A percentile compares a stretch with the other conserved stretches of the same genome.
These are phyloP conservation scores for Heracleum sosnowskyi DNA, from an alignment of 129 eudicot species.

Conservation along the genomic window DNA sequence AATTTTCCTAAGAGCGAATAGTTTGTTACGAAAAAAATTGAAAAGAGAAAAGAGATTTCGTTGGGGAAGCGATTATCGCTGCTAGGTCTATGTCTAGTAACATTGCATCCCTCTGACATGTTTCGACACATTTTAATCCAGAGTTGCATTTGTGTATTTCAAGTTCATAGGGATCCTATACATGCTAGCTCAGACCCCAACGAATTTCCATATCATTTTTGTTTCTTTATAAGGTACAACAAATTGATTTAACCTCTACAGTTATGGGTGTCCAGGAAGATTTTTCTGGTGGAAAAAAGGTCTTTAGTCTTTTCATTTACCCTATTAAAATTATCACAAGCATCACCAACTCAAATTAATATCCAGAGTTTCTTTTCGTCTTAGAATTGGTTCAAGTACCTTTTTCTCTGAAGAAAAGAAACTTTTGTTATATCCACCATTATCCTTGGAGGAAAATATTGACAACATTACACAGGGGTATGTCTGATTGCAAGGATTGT, in stretches of 20 bases:
- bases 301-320: not conserved
- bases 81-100: not conserved
- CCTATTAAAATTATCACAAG: not conserved
- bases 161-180: not conserved
- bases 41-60: not conserved
- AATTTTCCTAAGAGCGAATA: not conserved
- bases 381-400: not conserved
- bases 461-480: not conserved
- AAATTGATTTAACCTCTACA: not conserved
- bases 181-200: not conserved
- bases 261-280: not conserved
- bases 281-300: not conserved
- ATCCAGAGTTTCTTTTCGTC: not conserved
- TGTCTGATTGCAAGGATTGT: too few relatives aligned
- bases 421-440: not conserved
- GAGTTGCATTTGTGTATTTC: not conserved
- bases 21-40: not conserved
- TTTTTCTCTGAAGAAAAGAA: not conserved
- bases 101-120: not conserved
- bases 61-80: not conserved
- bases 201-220: not conserved
- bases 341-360: not conserved
- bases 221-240: not conserved
- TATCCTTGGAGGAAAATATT: not conserved
- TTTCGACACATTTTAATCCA: not conserved